Conservation (phyloP, 345 rosid species). For the Firmiana major region DNA sequence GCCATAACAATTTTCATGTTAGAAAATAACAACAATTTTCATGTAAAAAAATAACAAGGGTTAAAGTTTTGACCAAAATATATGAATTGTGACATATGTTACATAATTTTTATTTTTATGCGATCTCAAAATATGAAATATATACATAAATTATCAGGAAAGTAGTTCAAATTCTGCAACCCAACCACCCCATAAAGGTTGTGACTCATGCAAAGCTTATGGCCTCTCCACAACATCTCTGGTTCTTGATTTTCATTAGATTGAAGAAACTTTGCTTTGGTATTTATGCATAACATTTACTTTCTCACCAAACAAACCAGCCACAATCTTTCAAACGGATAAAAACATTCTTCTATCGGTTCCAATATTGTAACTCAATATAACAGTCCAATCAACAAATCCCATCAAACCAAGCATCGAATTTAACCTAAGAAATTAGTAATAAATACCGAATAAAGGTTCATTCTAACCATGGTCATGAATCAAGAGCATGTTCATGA, state of each 20-base stretch:
- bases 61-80: too few relatives aligned
- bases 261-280: not conserved
- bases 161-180: not conserved
- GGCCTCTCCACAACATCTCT: not conserved
- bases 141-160: too few relatives aligned
- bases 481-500: constrained; percentile 9
- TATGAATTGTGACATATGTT: too few relatives aligned
- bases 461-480: not conserved
- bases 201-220: constrained; percentile 4
- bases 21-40: too few relatives aligned
- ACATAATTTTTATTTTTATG: too few relatives aligned
- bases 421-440: not conserved
- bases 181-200: not conserved
- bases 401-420: not conserved
- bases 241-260: not conserved
- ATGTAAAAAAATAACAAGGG: too few relatives aligned
- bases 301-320: constrained; percentile 15
- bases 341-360: too few relatives aligned
- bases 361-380: not conserved
- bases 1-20: too few relatives aligned
- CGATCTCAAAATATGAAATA: too few relatives aligned
- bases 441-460: not conserved
- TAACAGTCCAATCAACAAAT: not conserved
- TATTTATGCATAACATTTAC: not conserved
- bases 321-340: not conserved